These are phyloP conservation scores for Beauveria varroae DNA, from an alignment of 2,329 filamentous ascomycete species.

Conservation along the genomic window DNA sequence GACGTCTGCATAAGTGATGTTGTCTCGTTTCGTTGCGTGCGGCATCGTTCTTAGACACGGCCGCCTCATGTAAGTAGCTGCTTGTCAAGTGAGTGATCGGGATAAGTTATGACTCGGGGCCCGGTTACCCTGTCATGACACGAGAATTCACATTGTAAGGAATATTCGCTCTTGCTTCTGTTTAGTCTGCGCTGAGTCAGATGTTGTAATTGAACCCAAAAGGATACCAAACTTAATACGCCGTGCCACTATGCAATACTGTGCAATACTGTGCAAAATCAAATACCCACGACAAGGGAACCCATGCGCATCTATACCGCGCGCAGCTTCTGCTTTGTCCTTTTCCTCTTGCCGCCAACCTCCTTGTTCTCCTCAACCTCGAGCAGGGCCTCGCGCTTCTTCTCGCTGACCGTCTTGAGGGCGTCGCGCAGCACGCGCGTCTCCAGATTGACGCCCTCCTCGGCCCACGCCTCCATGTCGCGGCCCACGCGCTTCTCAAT, in stretches of 20 bases:
- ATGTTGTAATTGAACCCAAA: neutral
- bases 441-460: slow-evolving; percentile 93
- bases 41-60: too few relatives aligned
- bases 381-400: slow-evolving; percentile 84
- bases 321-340: slow-evolving; percentile 50
- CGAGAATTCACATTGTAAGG: too few relatives aligned
- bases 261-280: neutral
- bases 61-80: too few relatives aligned
- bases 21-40: too few relatives aligned
- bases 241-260: neutral
- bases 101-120: too few relatives aligned
- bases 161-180: too few relatives aligned
- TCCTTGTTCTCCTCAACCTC: slow-evolving; percentile 90
- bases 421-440: slow-evolving; percentile 76
- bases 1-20: too few relatives aligned
- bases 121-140: too few relatives aligned
- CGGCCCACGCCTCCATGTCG: slow-evolving; percentile 75
- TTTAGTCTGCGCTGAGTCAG: too few relatives aligned
- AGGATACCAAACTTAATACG: neutral
- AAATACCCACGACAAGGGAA: too few relatives aligned
- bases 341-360: slow-evolving; percentile 75
- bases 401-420: slow-evolving; percentile 86
- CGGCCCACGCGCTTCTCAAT: slow-evolving; percentile 79
- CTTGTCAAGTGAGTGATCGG: too few relatives aligned
- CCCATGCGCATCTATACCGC: slow-evolving; percentile 17